Evolutionary conservation across 2,329 filamentous ascomycete genomes (phyloP), one percentile per base, ranked within the genome.

Genomic region (Sclerotinia spermophila): DNA sequence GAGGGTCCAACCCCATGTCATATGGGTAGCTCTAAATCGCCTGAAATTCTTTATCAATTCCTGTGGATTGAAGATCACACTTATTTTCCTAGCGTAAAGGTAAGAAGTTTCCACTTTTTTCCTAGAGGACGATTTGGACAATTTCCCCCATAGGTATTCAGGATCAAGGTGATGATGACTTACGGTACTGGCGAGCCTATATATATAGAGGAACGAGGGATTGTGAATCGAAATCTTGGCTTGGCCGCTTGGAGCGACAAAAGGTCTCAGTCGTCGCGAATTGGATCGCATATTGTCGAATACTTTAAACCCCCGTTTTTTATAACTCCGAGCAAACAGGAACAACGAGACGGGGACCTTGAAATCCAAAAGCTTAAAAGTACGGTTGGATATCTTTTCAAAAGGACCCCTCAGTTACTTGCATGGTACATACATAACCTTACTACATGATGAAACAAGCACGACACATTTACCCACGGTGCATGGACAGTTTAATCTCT

Each of bases 401-500:
- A 42, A 51, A n/a, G n/a, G 15, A 30, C 21, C 61, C 33, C 30
- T 51, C 44, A 51, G 27, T 38, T 30, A 48, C 33, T 65, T 40
- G n/a, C 45, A 53, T 40, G 24, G 17, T 53, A 35, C 7, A 53
- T 53, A 53, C n/a, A n/a, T 38, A 44, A 6, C 33, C 40, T 42
- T 42, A 13, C 27, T 33, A 33, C 33, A 59, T 59, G 33, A 53
- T 45, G 40, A 65, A 51, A 65, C 8, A 33, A 35, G 53, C 24
- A 24, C 45, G 15, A n/a, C 45, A 65, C 30, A 30, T 51, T 48
- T 59, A 19, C 17, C 35, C 45, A 64, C 48, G 48, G 48, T 53
- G 60, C 60, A 62, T 45, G 42, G 60, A 24, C 61, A 38, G 51
- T n/a, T 27, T n/a, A 65, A 65, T 65, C 45, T 65, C 61, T 33